phyloP scores from a whole-genome alignment of 768 basidiomycete species.

The Leccinum subgranulosum region DNA sequence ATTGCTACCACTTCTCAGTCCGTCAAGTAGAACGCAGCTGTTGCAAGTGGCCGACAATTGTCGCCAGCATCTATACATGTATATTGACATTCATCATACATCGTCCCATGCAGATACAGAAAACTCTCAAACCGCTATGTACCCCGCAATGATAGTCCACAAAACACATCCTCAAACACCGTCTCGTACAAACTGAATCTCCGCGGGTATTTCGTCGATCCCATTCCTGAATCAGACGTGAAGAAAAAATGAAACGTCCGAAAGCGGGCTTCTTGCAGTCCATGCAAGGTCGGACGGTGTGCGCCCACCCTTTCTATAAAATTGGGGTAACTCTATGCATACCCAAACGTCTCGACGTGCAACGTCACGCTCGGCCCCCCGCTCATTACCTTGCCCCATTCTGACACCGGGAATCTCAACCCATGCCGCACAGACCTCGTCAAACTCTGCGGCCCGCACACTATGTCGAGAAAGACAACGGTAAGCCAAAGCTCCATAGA shows the following conservation, averaged over 20 bases:
- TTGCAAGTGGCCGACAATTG: background rate
- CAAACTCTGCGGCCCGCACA: constrained; percentile 47
- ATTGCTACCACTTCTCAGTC: too few species aligned
- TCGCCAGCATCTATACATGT: background rate
- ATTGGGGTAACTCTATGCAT: constrained; percentile 23
- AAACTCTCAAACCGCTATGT: too few species aligned
- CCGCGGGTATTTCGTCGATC: background rate
- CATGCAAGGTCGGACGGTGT: background rate
- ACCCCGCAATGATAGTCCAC: too few species aligned
- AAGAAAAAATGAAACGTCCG: background rate
- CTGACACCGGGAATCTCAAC: constrained; percentile 36
- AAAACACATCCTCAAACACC: background rate
- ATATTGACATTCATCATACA: too few species aligned
- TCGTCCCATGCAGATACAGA: too few species aligned
- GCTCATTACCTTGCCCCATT: constrained; percentile 22
- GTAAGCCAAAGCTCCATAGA: background rate
- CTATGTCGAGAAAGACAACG: constrained; percentile 27
- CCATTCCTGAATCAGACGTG: background rate
- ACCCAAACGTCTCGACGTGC: constrained; percentile 41
- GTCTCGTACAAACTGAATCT: background rate
- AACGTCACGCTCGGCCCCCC: constrained; percentile 40
- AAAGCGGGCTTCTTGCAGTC: background rate
- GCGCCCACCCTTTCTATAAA: background rate
- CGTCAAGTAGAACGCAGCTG: too few species aligned
- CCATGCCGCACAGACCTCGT: constrained; percentile 37